These are phyloP conservation scores for Suhomyces guaymorum DNA, from an alignment of 1,139 yeast genomes.

Conservation along the genomic window DNA sequence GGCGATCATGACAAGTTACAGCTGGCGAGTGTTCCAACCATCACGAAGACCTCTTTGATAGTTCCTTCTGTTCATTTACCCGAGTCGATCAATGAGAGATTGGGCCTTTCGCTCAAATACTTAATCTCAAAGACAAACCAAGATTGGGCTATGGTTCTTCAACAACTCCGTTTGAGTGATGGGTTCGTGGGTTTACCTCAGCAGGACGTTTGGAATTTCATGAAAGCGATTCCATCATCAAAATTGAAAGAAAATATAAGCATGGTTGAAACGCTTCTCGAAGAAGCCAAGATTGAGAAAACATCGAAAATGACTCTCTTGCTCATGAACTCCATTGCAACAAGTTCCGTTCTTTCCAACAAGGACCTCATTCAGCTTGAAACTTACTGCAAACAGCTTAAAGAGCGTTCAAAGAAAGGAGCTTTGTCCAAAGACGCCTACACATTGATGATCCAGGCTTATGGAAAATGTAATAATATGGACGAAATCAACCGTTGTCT, in stretches of 20 bases:
- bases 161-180: slow-evolving; percentile 40
- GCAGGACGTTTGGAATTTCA: slow-evolving; percentile 40
- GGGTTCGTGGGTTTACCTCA: slow-evolving; percentile 43
- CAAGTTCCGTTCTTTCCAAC: slow-evolving; percentile 25
- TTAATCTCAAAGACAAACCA: slow-evolving; percentile 47
- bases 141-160: slow-evolving; percentile 58
- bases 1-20: neutral
- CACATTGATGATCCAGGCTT: slow-evolving; percentile 43
- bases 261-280: slow-evolving; percentile 28
- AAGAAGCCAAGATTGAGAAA: slow-evolving; percentile 36
- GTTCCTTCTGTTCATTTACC: slow-evolving; percentile 40
- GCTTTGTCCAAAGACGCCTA: slow-evolving; percentile 28
- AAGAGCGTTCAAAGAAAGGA: slow-evolving; percentile 19
- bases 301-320: slow-evolving; percentile 42
- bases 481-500: slow-evolving; percentile 39
- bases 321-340: slow-evolving; percentile 45
- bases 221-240: slow-evolving; percentile 46
- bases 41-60: slow-evolving; percentile 15
- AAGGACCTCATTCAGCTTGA: slow-evolving; percentile 29
- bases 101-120: slow-evolving; percentile 51
- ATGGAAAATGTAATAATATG: slow-evolving; percentile 37
- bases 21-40: slow-evolving; percentile 1
- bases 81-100: slow-evolving; percentile 35
- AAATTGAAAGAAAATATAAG: slow-evolving; percentile 39
- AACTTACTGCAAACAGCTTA: slow-evolving; percentile 18